phyloP scores from a whole-genome alignment of 106 monocot species.

The Phalaenopsis aphrodite region DNA sequence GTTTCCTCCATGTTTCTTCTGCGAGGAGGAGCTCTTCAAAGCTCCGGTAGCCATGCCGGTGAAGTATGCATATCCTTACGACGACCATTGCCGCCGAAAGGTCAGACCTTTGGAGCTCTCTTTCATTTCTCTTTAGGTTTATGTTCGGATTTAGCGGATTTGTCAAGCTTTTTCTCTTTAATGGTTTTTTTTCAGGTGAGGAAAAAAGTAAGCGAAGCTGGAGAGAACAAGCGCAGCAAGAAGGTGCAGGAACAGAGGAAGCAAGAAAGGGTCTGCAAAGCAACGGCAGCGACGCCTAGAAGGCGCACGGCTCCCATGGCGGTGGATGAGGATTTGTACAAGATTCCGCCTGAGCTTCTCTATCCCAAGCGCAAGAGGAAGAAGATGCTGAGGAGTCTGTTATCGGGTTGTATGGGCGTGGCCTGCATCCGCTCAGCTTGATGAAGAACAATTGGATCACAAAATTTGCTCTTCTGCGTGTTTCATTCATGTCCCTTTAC shows the following conservation, averaged over 20 bases:
- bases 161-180: not conserved
- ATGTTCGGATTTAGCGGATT: not conserved
- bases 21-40: constrained; percentile 13
- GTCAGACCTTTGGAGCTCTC: not conserved
- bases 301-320: constrained; percentile 11
- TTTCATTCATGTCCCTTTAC: not conserved
- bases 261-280: not conserved
- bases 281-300: not conserved
- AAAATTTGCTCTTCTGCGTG: not conserved
- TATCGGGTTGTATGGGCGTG: constrained; percentile 21
- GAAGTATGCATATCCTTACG: not conserved
- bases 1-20: not conserved
- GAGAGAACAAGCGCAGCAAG: not conserved
- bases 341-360: constrained; percentile 34
- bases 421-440: constrained; percentile 20
- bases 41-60: constrained; percentile 6
- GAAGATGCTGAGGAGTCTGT: constrained; percentile 18
- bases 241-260: constrained; percentile 1
- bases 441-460: not conserved
- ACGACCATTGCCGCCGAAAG: constrained; percentile 1
- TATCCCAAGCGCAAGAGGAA: constrained; percentile 25
- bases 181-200: not conserved
- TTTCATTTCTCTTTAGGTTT: not conserved
- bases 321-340: constrained; percentile 42
- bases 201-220: not conserved